Percentiles rank a stretch among this genome's conserved stretches.
phyloP scores from a whole-genome alignment of 2,329 filamentous ascomycete genomes.

The Trematosphaeria pertusa region DNA sequence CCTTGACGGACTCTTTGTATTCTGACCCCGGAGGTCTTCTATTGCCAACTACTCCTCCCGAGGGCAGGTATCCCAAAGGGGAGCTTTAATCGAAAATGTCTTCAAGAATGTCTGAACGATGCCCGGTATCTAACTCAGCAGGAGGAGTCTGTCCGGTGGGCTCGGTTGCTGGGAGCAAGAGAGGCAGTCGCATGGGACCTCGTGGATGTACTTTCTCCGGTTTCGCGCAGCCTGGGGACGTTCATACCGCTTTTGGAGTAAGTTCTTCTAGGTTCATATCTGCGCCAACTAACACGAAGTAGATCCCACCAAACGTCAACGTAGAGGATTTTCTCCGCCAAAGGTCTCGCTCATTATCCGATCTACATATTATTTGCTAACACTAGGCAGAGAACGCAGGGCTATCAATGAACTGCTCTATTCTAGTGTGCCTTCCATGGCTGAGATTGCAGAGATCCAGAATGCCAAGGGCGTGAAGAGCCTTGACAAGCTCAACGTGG shows the following conservation, averaged over 20 bases:
- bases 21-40: conserved; percentile 20
- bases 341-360: conserved; percentile 17
- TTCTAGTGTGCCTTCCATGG: conserved; percentile 32
- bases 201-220: conserved; percentile 35
- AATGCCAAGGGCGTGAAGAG: conserved; percentile 49
- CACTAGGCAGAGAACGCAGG: conserved; percentile 27
- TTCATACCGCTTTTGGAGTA: conserved; percentile 32
- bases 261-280: background rate
- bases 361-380: conserved; percentile 4
- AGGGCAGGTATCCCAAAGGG: conserved; percentile 20
- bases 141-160: conserved; percentile 23
- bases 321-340: conserved; percentile 31
- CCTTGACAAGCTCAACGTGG: conserved; percentile 57
- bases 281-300: conserved; percentile 1
- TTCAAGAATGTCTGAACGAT: conserved; percentile 23
- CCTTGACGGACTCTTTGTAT: conserved; percentile 15
- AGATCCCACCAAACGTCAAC: conserved; percentile 28
- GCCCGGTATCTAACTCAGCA: conserved; percentile 26
- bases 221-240: conserved; percentile 30
- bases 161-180: conserved; percentile 18
- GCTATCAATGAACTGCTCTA: conserved; percentile 37
- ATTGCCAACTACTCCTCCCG: conserved; percentile 13
- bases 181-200: conserved; percentile 23
- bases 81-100: conserved; percentile 21
- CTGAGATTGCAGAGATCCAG: conserved; percentile 32